Percentiles rank a stretch among this genome's conserved stretches.
Evolutionary conservation across 2,329 filamentous ascomycete species (phyloP).

Genomic region (Blastomyces parvus): DNA sequence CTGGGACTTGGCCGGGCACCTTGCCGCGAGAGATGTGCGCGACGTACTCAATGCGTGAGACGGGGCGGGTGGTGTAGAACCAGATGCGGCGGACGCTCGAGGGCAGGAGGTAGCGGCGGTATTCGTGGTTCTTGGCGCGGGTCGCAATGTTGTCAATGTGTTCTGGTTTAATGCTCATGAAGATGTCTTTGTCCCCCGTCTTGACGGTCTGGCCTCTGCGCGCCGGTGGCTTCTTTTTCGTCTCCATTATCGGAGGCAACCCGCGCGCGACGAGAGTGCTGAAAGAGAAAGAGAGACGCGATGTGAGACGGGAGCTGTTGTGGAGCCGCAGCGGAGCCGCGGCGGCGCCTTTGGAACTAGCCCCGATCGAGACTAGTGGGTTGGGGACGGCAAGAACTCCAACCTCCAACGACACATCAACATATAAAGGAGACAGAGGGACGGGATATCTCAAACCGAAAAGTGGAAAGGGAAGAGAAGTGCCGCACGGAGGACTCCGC

Average conservation of each 20-base stretch:
- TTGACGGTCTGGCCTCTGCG: constrained; percentile 2
- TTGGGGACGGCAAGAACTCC: no score
- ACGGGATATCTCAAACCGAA: no score
- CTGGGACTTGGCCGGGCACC: not conserved
- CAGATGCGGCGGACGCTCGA: constrained; percentile 50
- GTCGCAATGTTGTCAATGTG: constrained; percentile 35
- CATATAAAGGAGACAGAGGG: no score
- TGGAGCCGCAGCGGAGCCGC: no score
- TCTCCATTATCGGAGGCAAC: not conserved
- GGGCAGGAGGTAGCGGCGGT: constrained; percentile 48
- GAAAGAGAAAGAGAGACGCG: no score
- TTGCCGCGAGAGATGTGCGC: not conserved
- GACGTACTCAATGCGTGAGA: constrained; percentile 1
- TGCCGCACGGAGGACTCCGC: not conserved
- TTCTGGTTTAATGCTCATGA: constrained; percentile 11
- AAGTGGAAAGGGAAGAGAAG: not conserved
- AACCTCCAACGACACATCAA: no score
- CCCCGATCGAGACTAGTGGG: no score
- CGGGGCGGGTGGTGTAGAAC: constrained; percentile 39
- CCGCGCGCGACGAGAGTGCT: not conserved
- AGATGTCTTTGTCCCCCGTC: constrained; percentile 10
- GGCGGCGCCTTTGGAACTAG: no score
- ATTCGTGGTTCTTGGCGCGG: constrained; percentile 47
- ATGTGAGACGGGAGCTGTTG: no score
- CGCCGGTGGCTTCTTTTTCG: not conserved